Base-by-base conservation (phyloP, 192 early-diverging fungal genomes). In the Chytriomyces hyalinus region DNA sequence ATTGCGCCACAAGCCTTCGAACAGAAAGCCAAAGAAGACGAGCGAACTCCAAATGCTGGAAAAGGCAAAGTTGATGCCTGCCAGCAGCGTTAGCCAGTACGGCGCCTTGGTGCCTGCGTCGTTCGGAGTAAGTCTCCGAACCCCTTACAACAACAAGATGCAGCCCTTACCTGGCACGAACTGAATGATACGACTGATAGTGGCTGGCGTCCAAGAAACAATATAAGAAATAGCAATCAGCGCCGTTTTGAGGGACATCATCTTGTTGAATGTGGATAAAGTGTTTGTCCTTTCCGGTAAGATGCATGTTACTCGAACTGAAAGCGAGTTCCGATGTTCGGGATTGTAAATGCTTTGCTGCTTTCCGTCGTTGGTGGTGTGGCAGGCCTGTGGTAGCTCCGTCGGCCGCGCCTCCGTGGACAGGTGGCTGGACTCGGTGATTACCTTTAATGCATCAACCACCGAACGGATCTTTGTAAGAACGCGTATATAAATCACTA, bases 181-280 rank as follows among this genome's bases (percentile, higher is more conserved):
- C 9, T 9, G 10, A 36, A 62, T n/a, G 17, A 63, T 26, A 44
- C 71, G 71, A 17, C 6, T 11, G 10, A 59, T 26, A 7, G 71
- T 73, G 7, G 60, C 60, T 17, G 71, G 71, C 22, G 61, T 48
- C 71, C 71, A 73, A 13, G 71, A 45, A n/a, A 73, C 11, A 17
- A 63, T 6, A 20, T 46, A 73, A 10, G 60, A 57, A 48, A 59
- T 15, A 8, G 50, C 48, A 9, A 73, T 8, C 7, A 61, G 28
- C 6, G 8, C 7, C 10, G 26, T 28, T 59, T 62, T 73, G 60
- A 20, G 11, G 6, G 63, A n/a, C 11, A 73, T 8, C 44, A n/a
- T 73, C 71, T 26, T 57, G 9, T 73, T 62, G 44, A 20, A 62
- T 67, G 11, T 17, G 15, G 36, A 20, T 11, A 26, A 10, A 64